phyloP scores from a whole-genome alignment of 1,139 yeast species.

The Blastobotrys persicus region DNA sequence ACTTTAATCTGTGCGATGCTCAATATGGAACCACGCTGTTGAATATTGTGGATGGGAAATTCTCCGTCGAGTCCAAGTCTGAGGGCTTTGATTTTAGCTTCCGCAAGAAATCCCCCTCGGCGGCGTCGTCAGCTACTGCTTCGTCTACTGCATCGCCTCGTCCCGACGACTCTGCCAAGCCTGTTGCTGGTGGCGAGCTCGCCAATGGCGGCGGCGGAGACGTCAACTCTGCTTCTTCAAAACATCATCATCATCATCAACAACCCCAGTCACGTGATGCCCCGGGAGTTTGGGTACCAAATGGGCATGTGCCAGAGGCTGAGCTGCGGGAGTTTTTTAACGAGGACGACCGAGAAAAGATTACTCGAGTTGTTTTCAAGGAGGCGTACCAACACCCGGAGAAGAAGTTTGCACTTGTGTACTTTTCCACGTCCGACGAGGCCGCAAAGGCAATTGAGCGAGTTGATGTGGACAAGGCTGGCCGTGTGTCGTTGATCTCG shows the following conservation, averaged over 20 bases:
- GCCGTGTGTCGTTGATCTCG: constrained; percentile 30
- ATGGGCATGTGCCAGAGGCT: constrained; percentile 37
- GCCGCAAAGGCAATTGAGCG: constrained; percentile 38
- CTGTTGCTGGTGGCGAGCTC: not conserved
- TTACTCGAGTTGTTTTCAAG: constrained; percentile 35
- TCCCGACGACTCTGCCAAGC: not conserved
- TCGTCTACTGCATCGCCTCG: constrained; percentile 9
- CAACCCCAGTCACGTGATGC: constrained; percentile 9
- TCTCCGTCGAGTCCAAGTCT: constrained; percentile 45
- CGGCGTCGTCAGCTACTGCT: constrained; percentile 7
- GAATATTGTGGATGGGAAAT: constrained; percentile 42
- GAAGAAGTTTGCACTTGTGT: constrained; percentile 39
- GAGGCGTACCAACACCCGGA: constrained; percentile 28
- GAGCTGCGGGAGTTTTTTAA: constrained; percentile 35
- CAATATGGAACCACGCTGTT: constrained; percentile 46
- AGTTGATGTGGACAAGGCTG: constrained; percentile 34
- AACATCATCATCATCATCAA: not conserved
- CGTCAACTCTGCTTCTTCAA: not conserved
- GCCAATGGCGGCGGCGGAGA: not conserved
- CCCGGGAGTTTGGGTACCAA: constrained; percentile 42
- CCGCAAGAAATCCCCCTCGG: constrained; percentile 27
- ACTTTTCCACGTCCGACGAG: constrained; percentile 37
- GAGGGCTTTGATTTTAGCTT: constrained; percentile 53
- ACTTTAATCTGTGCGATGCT: constrained; percentile 69
- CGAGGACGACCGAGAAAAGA: constrained; percentile 34